Conservation (phyloP, 768 basidiomycete genomes). For the Kwoniella mangroviensis region DNA sequence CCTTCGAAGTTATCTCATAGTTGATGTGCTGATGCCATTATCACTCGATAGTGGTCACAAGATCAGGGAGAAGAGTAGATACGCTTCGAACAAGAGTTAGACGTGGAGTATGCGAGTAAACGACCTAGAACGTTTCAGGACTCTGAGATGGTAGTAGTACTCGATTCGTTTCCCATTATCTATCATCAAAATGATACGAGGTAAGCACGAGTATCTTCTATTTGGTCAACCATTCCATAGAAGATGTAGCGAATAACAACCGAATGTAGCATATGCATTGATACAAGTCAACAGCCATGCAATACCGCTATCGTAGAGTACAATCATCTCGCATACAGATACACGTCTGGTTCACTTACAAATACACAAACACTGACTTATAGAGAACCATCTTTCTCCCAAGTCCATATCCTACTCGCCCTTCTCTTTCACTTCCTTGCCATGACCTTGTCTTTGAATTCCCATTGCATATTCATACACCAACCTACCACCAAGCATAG, state of each 20-base stretch:
- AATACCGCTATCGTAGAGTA: too few relatives aligned
- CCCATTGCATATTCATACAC: constrained; percentile 57
- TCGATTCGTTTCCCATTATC: too few relatives aligned
- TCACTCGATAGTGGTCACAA: constrained; percentile 17
- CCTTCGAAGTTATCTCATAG: background rate
- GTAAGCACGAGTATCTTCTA: too few relatives aligned
- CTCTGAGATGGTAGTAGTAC: too few relatives aligned
- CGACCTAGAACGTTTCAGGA: background rate
- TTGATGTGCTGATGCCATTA: background rate
- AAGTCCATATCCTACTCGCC: background rate
- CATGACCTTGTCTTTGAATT: constrained; percentile 54
- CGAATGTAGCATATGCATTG: too few relatives aligned
- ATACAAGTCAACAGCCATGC: too few relatives aligned
- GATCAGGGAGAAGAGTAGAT: constrained; percentile 21
- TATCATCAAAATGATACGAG: too few relatives aligned
- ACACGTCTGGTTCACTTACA: too few relatives aligned
- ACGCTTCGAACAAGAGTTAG: constrained; percentile 22
- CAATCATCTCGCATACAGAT: too few relatives aligned
- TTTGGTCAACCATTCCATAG: too few relatives aligned
- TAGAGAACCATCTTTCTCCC: background rate
- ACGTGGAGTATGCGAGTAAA: background rate
- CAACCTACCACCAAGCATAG: constrained; percentile 51
- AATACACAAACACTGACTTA: too few relatives aligned
- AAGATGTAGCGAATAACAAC: too few relatives aligned
- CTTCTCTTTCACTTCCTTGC: constrained; percentile 48